Evolutionary conservation across 1,284 basidiomycete species (phyloP), one percentile per base, ranked within the genome.

Genomic region (Microbotryum intermedium): DNA sequence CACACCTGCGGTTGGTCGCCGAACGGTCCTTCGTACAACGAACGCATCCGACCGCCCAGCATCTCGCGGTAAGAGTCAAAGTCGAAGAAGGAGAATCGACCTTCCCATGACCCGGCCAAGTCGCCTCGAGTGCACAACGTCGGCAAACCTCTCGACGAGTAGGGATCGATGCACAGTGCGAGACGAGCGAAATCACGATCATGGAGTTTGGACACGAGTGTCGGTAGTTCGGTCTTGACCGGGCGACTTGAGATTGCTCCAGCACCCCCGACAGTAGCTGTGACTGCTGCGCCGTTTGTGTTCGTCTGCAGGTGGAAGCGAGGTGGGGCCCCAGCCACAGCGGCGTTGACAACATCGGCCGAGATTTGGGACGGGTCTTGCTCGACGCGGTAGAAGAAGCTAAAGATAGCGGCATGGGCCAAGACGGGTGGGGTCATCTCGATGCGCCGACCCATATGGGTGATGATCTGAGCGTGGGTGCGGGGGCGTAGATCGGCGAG

Each of bases 1-100:
- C 80, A 81, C 18, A 81, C 79, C 66, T 81, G 80, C 16, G 78
- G 77, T 64, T 82, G 80, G 65, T 79, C 77, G 4, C 79, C 80
- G 62, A 77, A 80, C 13, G 76, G 74, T 0, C 79, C 79, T 50
- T 78, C 75, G 58, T 77, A 78, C 13, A 78, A 65, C 4, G 69
- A 70, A 0, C 73, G 61, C 62, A 79, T 74, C 51, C 77, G 70
- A 0, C 79, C 79, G 2, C 72, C 74, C 2, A 79, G 69, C 70
- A 80, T 77, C 53, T 79, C 74, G 30, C 77, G 74, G 57, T 80
- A 81, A 26, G 76, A 75, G 61, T 80, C 79, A 64, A 80, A 82
- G 60, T 81, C 79, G 66, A 81, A 78, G 65, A 80, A 82, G 55
- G 73, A 71, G 64, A 82, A 82, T 11, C 75, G 74, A 1, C 80